A percentile compares a stretch with the other conserved stretches of the same genome.
Conservation (phyloP, 2,329 filamentous ascomycete genomes). For the Fusarium compactum region DNA sequence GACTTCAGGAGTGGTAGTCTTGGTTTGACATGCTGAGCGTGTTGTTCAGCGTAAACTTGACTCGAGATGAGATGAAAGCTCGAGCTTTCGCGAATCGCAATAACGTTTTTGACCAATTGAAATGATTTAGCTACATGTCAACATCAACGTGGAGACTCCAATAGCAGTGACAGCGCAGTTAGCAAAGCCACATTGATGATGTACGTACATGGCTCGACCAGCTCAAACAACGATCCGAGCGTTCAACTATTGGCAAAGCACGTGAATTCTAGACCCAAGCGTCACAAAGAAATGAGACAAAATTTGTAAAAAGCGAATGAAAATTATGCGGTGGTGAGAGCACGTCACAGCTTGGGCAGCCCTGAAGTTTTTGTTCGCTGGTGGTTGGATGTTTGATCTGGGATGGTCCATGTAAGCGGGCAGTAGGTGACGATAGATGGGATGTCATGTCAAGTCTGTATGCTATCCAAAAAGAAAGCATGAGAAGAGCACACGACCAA, state of each 20-base stretch:
- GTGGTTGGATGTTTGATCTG: conserved; percentile 3
- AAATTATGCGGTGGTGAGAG: conserved; percentile 10
- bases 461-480: background rate
- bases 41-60: background rate
- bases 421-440: conserved; percentile 10
- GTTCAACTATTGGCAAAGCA: conserved; percentile 3
- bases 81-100: background rate
- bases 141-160: background rate
- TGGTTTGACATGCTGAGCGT: background rate
- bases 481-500: conserved; percentile 17
- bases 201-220: conserved; percentile 9
- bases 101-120: background rate
- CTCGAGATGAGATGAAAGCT: background rate
- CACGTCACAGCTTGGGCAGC: conserved; percentile 33
- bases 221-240: conserved; percentile 1
- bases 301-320: background rate
- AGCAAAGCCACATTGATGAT: conserved; percentile 40
- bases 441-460: background rate
- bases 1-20: conserved; percentile 47
- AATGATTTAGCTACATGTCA: background rate
- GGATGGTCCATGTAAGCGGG: conserved; percentile 31
- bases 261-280: background rate
- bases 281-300: conserved; percentile 3
- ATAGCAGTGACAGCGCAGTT: background rate
- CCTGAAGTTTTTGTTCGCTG: conserved; percentile 5